A percentile compares a stretch with the other conserved stretches of the same genome.
phyloP scores from a whole-genome alignment of 306 rosid species.

The Adenanthera pavonina region DNA sequence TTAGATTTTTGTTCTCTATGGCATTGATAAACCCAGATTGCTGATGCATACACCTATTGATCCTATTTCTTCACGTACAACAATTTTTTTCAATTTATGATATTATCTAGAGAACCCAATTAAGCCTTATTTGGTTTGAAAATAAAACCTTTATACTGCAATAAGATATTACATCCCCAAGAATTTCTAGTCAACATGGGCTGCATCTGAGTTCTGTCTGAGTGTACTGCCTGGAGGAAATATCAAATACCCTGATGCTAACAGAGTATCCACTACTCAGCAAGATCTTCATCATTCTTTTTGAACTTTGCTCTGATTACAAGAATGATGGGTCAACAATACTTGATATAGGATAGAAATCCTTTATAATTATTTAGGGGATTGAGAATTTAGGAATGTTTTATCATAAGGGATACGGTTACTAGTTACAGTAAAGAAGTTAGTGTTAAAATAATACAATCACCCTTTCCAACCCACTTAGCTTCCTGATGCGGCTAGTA shows the following conservation, averaged over 20 bases:
- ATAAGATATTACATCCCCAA: not conserved
- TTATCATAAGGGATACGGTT: not conserved
- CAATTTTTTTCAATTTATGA: not conserved
- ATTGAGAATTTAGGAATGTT: not conserved
- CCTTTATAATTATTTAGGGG: not conserved
- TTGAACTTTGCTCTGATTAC: not conserved
- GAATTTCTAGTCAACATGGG: not conserved
- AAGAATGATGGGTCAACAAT: not conserved
- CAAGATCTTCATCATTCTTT: not conserved
- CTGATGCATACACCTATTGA: not conserved
- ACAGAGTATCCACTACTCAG: not conserved
- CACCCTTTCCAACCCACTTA: not conserved
- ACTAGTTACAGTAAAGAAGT: not conserved
- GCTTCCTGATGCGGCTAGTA: not conserved
- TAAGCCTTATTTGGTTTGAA: not conserved
- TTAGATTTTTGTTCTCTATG: not conserved
- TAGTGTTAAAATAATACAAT: not conserved
- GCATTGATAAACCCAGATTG: not conserved
- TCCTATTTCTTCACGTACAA: not conserved
- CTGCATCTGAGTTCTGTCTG: not conserved
- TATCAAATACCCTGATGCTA: not conserved
- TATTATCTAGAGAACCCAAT: not conserved
- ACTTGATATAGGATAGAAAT: not conserved
- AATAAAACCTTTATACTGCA: not conserved
- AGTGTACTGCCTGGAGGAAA: not conserved